Evolutionary conservation across 2,329 filamentous ascomycete species (phyloP).

Genomic region (Thielaviopsis ethacetica): DNA sequence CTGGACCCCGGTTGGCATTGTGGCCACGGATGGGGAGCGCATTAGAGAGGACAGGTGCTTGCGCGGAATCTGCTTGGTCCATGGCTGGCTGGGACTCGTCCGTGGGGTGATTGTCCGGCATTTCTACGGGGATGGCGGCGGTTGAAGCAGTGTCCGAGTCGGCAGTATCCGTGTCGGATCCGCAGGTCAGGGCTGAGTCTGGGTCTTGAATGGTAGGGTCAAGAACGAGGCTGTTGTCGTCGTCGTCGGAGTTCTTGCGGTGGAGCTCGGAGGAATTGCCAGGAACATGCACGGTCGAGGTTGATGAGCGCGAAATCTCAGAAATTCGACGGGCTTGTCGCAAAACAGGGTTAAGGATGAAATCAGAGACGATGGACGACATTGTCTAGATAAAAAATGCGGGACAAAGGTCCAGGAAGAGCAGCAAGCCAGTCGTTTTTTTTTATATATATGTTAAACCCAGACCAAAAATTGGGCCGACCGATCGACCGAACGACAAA

Average conservation of each 20-base stretch:
- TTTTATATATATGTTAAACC: neutral
- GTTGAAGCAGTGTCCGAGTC: neutral
- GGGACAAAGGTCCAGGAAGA: neutral
- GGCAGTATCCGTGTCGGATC: neutral
- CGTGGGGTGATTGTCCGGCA: neutral
- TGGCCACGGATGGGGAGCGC: neutral
- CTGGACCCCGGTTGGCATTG: neutral
- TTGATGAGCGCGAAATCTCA: conserved; percentile 24
- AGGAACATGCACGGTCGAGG: neutral
- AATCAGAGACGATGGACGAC: conserved; percentile 47
- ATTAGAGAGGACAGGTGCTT: neutral
- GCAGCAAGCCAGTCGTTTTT: neutral
- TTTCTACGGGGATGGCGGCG: neutral
- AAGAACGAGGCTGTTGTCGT: conserved; percentile 20
- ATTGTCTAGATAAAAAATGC: conserved; percentile 22
- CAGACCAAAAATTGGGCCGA: neutral
- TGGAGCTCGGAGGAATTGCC: neutral
- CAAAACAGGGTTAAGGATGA: conserved; percentile 49
- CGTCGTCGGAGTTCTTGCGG: conserved; percentile 16
- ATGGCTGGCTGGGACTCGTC: neutral
- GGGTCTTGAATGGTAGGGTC: conserved; percentile 5
- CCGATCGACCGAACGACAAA: neutral
- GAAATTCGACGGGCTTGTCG: conserved; percentile 51
- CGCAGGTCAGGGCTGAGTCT: neutral
- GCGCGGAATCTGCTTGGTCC: neutral